Conservation (phyloP, 495 filamentous ascomycete species). For the Daldinia bambusicola region DNA sequence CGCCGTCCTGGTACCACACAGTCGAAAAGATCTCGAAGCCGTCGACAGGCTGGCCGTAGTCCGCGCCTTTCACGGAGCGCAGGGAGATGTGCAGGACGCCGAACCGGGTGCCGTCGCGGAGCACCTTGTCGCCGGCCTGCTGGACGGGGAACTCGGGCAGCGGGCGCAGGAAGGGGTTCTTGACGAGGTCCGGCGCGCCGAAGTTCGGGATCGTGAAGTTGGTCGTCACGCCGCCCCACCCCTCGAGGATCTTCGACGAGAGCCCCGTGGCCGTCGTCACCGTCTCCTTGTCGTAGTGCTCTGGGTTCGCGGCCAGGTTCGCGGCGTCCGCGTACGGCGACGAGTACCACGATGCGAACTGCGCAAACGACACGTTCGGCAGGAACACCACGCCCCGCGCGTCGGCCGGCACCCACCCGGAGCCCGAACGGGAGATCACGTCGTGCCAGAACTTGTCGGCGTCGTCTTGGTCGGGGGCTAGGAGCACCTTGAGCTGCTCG, state of each 20-base stretch:
- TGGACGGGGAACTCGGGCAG: conserved; percentile 39
- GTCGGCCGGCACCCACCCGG: conserved; percentile 39
- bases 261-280: conserved; percentile 18
- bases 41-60: conserved; percentile 30
- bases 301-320: conserved; percentile 45
- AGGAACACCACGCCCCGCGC: conserved; percentile 29
- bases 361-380: conserved; percentile 25
- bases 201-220: conserved; percentile 49
- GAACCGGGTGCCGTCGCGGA: conserved; percentile 39
- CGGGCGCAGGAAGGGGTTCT: conserved; percentile 24
- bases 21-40: conserved; percentile 46
- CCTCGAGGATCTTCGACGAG: conserved; percentile 44
- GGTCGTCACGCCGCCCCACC: conserved; percentile 47
- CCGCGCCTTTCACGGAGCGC: conserved; percentile 34
- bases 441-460: conserved; percentile 41
- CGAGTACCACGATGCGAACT: conserved; percentile 42
- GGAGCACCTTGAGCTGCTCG: conserved; percentile 27
- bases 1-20: conserved; percentile 45
- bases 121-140: conserved; percentile 43
- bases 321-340: conserved; percentile 41
- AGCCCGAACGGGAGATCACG: conserved; percentile 28
- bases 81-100: conserved; percentile 45
- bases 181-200: conserved; percentile 28
- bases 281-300: conserved; percentile 47
- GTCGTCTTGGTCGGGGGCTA: conserved; percentile 37